Conservation (phyloP, 768 basidiomycete species). For the Boletus rubropictus region DNA sequence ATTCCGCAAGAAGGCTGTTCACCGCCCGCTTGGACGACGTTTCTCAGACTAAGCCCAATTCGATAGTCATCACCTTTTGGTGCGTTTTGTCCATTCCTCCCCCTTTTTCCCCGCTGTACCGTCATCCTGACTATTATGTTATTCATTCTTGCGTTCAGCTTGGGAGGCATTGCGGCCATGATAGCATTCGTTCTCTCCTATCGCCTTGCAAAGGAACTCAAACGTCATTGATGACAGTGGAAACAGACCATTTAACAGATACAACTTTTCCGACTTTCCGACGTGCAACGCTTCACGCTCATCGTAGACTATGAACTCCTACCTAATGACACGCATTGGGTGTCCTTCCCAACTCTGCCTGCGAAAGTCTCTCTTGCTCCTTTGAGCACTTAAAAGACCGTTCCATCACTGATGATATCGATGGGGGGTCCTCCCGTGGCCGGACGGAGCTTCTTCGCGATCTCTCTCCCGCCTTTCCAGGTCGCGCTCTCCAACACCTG, state of each 20-base stretch:
- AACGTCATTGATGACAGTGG: constrained; percentile 23
- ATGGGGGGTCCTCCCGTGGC: constrained; percentile 78
- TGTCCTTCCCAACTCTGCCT: no score
- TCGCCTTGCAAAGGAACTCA: constrained; percentile 49
- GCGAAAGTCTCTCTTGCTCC: no score
- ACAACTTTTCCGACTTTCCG: not conserved
- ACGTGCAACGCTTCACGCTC: not conserved
- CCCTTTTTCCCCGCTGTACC: not conserved
- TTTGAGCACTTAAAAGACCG: constrained; percentile 50
- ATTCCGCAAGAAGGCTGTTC: no score
- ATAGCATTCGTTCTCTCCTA: constrained; percentile 52
- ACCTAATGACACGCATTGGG: no score
- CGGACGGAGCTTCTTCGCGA: constrained; percentile 73
- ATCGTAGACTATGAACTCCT: no score
- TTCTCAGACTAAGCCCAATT: constrained; percentile 40
- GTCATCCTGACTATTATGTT: not conserved
- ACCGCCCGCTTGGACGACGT: constrained; percentile 7
- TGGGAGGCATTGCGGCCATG: constrained; percentile 52
- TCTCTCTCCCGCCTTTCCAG: constrained; percentile 95
- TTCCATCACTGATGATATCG: constrained; percentile 81
- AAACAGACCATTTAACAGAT: not conserved
- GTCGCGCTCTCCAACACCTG: constrained; percentile 93
- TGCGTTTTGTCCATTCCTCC: constrained; percentile 19
- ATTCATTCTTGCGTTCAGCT: constrained; percentile 26
- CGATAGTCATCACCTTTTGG: constrained; percentile 80